Evolutionary conservation across 2,329 filamentous ascomycete species (phyloP).

Genomic region (Blastomyces parvus): DNA sequence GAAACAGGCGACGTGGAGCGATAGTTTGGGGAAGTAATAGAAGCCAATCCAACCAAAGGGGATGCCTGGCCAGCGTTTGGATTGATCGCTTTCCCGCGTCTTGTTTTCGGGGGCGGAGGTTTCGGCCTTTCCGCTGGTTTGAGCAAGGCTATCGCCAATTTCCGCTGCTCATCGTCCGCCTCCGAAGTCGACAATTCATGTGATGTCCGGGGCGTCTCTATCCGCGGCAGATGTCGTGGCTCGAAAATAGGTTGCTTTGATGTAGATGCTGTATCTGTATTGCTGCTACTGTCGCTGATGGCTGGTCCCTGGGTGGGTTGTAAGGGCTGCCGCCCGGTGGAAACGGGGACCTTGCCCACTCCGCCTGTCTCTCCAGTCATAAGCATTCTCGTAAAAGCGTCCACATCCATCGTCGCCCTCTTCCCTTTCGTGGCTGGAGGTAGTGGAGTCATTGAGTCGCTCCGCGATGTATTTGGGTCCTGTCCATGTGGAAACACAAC

Average conservation of each 20-base stretch:
- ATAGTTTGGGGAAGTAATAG: slow-evolving; percentile 7
- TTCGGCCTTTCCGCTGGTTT: slow-evolving; percentile 46
- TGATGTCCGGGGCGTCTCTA: slow-evolving; percentile 50
- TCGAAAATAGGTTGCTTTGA: slow-evolving; percentile 15
- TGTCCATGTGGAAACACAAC: not conserved
- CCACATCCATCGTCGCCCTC: slow-evolving; percentile 56
- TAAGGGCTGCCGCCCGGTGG: not conserved
- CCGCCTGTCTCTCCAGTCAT: slow-evolving; percentile 57
- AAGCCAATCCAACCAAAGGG: not conserved
- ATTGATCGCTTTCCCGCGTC: slow-evolving; percentile 66
- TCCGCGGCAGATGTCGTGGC: slow-evolving; percentile 8
- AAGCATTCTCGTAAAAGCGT: slow-evolving; percentile 65
- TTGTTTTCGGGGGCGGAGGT: slow-evolving; percentile 65
- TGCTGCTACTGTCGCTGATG: slow-evolving; percentile 7
- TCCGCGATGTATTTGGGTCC: not conserved
- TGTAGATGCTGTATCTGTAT: slow-evolving; percentile 2
- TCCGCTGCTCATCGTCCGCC: slow-evolving; percentile 41
- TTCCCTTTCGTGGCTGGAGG: slow-evolving; percentile 8
- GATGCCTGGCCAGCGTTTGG: slow-evolving; percentile 16
- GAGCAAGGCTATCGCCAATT: not conserved
- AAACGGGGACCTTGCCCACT: slow-evolving; percentile 11
- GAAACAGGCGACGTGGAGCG: slow-evolving; percentile 16
- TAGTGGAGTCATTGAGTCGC: not conserved
- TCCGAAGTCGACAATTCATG: slow-evolving; percentile 49
- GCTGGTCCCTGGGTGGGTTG: not conserved